Evolutionary conservation across 2,329 filamentous ascomycete genomes (phyloP).

Genomic region (Penicillium fuscoglaucum): DNA sequence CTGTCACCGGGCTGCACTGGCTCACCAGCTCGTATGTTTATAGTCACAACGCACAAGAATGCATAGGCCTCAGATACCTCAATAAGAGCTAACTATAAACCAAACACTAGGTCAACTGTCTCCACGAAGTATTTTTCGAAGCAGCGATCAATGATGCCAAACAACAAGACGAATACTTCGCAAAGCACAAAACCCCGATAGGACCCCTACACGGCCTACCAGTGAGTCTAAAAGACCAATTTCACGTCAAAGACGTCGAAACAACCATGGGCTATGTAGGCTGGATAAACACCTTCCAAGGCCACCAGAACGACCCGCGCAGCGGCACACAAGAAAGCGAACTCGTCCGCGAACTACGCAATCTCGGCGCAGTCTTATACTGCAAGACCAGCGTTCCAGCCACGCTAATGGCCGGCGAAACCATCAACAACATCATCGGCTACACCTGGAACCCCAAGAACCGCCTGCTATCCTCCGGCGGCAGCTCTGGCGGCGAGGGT

Average conservation of each 20-base stretch:
- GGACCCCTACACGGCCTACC: slow-evolving; percentile 66
- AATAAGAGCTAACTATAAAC: neutral
- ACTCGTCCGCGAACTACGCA: slow-evolving; percentile 56
- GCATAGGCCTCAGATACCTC: neutral
- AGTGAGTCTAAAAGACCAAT: slow-evolving; percentile 54
- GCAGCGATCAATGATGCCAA: slow-evolving; percentile 52
- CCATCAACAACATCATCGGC: slow-evolving; percentile 61
- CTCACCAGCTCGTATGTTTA: slow-evolving; percentile 56
- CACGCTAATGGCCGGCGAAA: slow-evolving; percentile 60
- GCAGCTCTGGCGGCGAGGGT: slow-evolving; percentile 61
- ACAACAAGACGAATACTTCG: slow-evolving; percentile 50
- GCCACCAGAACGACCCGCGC: slow-evolving; percentile 53
- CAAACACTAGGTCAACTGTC: slow-evolving; percentile 44
- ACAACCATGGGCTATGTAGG: slow-evolving; percentile 65
- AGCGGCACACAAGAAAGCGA: slow-evolving; percentile 56
- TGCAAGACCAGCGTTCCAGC: slow-evolving; percentile 59
- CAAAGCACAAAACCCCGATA: slow-evolving; percentile 45
- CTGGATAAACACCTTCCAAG: slow-evolving; percentile 64
- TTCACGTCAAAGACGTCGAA: slow-evolving; percentile 52
- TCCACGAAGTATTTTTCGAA: slow-evolving; percentile 58
- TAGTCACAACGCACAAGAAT: neutral
- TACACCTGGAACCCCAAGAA: slow-evolving; percentile 61
- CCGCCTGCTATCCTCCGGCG: slow-evolving; percentile 54
- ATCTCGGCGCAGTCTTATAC: slow-evolving; percentile 56
- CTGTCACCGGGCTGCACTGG: slow-evolving; percentile 57